Evolutionary conservation across 257 asterid species (phyloP).

Genomic region (Solanum rostratum): DNA sequence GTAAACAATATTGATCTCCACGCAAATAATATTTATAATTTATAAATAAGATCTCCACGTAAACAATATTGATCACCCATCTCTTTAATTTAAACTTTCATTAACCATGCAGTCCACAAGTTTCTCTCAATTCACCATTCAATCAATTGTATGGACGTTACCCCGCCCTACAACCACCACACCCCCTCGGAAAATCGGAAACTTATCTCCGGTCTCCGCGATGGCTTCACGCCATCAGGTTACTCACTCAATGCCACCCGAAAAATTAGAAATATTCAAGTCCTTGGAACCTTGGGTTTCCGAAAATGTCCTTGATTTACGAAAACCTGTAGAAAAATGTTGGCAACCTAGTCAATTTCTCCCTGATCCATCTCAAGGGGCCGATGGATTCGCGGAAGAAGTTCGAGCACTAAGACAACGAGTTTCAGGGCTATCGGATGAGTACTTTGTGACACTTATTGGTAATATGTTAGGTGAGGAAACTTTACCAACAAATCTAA

Average conservation of each 20-base stretch:
- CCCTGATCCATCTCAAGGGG: slow-evolving; percentile 15
- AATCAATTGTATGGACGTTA: not conserved
- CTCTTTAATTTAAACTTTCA: not conserved
- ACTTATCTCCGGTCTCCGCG: not conserved
- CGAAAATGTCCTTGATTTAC: slow-evolving; percentile 3
- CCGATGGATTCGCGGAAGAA: slow-evolving; percentile 3
- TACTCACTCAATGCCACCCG: slow-evolving; percentile 14
- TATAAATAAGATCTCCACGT: not conserved
- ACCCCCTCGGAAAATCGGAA: not conserved
- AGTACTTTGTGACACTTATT: slow-evolving; percentile 17
- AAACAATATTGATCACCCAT: not conserved
- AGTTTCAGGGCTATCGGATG: slow-evolving; percentile 11
- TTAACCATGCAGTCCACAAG: slow-evolving; percentile 3
- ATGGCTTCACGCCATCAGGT: not conserved
- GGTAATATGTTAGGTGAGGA: slow-evolving; percentile 27
- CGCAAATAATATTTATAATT: no score
- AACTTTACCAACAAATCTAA: slow-evolving; percentile 24
- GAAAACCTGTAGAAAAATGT: slow-evolving; percentile 23
- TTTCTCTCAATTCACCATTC: not conserved
- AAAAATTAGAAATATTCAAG: slow-evolving; percentile 16
- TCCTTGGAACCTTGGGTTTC: slow-evolving; percentile 29
- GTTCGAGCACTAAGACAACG: slow-evolving; percentile 17
- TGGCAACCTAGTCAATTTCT: slow-evolving; percentile 35
- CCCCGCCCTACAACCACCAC: not conserved
- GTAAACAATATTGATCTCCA: no score